Percentiles rank a stretch among this genome's conserved stretches.
Evolutionary conservation across 1,284 basidiomycete genomes (phyloP).

Genomic region (Ceratobasidium papillatum): DNA sequence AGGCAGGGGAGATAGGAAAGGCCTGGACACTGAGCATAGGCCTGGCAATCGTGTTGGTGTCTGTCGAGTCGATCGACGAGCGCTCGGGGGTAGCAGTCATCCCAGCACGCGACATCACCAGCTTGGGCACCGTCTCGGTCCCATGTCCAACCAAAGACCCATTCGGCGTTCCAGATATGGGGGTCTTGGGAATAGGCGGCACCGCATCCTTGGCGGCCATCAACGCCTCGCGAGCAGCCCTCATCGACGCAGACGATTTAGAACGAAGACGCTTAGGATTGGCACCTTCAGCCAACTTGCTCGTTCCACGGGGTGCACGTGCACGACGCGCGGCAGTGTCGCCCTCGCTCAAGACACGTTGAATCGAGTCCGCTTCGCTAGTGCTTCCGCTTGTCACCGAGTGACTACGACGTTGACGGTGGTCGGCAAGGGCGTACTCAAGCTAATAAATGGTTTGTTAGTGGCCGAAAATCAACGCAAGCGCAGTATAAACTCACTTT

Average conservation of each 20-base stretch:
- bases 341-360: slow-evolving; percentile 38
- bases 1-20: not conserved
- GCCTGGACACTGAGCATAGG: slow-evolving; percentile 12
- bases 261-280: slow-evolving; percentile 18
- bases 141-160: not conserved
- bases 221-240: slow-evolving; percentile 33
- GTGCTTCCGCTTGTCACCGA: slow-evolving; percentile 36
- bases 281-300: slow-evolving; percentile 11
- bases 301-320: slow-evolving; percentile 29
- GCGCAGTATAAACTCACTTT: slow-evolving; percentile 61
- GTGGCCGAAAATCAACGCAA: slow-evolving; percentile 22
- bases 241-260: slow-evolving; percentile 20
- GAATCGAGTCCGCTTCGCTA: slow-evolving; percentile 35
- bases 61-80: not conserved
- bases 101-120: not conserved
- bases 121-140: slow-evolving; percentile 3
- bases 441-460: slow-evolving; percentile 58
- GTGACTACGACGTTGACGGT: slow-evolving; percentile 26
- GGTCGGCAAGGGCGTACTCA: slow-evolving; percentile 67
- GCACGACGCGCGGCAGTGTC: slow-evolving; percentile 32
- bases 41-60: slow-evolving; percentile 2
- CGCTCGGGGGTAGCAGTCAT: slow-evolving; percentile 24
- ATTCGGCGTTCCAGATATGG: not conserved
- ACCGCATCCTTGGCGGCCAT: slow-evolving; percentile 34
- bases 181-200: slow-evolving; percentile 27